These are phyloP conservation scores for Phytophthora pini DNA, from an alignment of 352 stramenopile genomes.

Conservation along the genomic window DNA sequence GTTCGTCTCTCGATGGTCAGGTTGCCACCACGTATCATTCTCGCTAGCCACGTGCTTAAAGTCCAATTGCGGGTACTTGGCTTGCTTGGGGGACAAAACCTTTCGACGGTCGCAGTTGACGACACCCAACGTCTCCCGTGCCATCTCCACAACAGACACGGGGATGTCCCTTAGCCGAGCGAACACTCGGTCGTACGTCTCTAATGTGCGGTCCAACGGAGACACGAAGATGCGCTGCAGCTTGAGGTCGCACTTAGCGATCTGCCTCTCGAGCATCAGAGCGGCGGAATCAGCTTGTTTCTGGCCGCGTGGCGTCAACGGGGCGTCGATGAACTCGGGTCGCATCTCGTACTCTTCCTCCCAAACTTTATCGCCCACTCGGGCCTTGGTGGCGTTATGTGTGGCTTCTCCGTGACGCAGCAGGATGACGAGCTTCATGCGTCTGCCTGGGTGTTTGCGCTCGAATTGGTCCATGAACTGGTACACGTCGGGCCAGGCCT, in stretches of 20 bases:
- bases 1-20: conserved; percentile 64
- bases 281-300: conserved; percentile 43
- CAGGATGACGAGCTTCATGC: conserved; percentile 65
- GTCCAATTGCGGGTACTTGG: conserved; percentile 55
- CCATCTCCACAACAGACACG: conserved; percentile 60
- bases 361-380: conserved; percentile 60
- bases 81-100: conserved; percentile 42
- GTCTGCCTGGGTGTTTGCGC: conserved; percentile 15
- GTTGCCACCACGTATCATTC: conserved; percentile 61
- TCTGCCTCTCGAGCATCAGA: conserved; percentile 50
- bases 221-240: conserved; percentile 72
- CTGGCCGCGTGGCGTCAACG: conserved; percentile 53
- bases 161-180: conserved; percentile 35
- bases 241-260: conserved; percentile 48
- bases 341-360: conserved; percentile 57
- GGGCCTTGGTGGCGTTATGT: conserved; percentile 70
- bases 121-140: conserved; percentile 70
- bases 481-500: conserved; percentile 49
- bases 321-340: conserved; percentile 63
- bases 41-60: conserved; percentile 53
- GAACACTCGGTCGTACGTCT: conserved; percentile 64
- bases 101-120: conserved; percentile 71
- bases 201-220: conserved; percentile 67
- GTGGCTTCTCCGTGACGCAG: conserved; percentile 71
- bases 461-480: conserved; percentile 40